Evolutionary conservation across 495 filamentous ascomycete genomes (phyloP).

Genomic region (Lasiosphaeria hispida): DNA sequence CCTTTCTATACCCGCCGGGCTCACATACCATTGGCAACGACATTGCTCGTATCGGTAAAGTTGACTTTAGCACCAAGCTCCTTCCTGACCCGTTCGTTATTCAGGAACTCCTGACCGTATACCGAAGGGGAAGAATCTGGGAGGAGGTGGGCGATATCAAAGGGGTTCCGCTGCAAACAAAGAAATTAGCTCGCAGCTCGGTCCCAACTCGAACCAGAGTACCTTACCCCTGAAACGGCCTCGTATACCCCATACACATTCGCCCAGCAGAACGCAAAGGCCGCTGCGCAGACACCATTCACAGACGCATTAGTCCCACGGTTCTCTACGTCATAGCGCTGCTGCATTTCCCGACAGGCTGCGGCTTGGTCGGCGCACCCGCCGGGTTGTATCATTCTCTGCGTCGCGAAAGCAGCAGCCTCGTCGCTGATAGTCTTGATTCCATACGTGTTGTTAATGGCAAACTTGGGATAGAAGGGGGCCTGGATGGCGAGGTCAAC

Average conservation of each 20-base stretch:
- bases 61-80: not conserved
- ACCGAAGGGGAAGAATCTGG: not conserved
- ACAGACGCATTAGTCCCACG: constrained; percentile 1
- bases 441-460: constrained; percentile 73
- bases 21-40: not conserved
- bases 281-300: not conserved
- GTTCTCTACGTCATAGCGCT: constrained; percentile 1
- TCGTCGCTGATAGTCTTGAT: constrained; percentile 54
- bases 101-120: constrained; percentile 2
- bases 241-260: constrained; percentile 1
- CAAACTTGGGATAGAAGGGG: constrained; percentile 64
- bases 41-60: constrained; percentile 1
- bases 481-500: constrained; percentile 66
- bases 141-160: constrained; percentile 9
- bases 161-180: constrained; percentile 4
- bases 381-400: not conserved
- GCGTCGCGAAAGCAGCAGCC: not conserved
- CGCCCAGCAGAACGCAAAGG: constrained; percentile 3
- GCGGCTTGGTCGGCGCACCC: constrained; percentile 1
- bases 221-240: constrained; percentile 5
- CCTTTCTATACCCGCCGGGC: too few species aligned
- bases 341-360: not conserved
- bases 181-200: too few species aligned
- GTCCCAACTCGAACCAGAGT: not conserved
- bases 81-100: constrained; percentile 4